Percentiles rank a stretch among this genome's conserved stretches.
phyloP scores from a whole-genome alignment of 176 grass and related monocot genomes.

The Guadua angustifolia region DNA sequence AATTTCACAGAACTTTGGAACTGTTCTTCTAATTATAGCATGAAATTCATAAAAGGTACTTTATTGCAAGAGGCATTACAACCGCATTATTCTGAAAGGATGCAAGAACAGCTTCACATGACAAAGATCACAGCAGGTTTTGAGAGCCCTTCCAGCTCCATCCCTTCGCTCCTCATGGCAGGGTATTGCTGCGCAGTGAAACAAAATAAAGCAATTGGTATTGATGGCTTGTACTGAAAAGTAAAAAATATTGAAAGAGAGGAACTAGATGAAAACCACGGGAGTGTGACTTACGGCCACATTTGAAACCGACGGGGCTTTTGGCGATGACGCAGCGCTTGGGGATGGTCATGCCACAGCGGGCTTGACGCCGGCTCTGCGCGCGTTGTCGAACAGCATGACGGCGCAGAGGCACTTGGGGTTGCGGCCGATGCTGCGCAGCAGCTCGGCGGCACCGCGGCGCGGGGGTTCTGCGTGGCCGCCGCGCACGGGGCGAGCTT shows the following conservation, averaged over 20 bases:
- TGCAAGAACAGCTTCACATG: slow-evolving; percentile 6
- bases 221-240: background rate
- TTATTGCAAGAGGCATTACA: slow-evolving; percentile 45
- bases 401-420: slow-evolving; percentile 79
- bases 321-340: slow-evolving; percentile 80
- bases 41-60: background rate
- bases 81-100: slow-evolving; percentile 34
- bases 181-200: slow-evolving; percentile 44
- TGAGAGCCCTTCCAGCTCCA: slow-evolving; percentile 6
- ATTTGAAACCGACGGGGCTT: slow-evolving; percentile 86
- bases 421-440: slow-evolving; percentile 66
- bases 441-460: slow-evolving; percentile 53
- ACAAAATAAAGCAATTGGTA: slow-evolving; percentile 4
- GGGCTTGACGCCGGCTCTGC: slow-evolving; percentile 67
- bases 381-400: slow-evolving; percentile 76
- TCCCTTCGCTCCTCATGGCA: slow-evolving; percentile 58
- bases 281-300: slow-evolving; percentile 52
- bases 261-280: background rate
- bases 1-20: slow-evolving; percentile 39
- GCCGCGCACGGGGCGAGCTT: slow-evolving; percentile 66
- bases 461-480: slow-evolving; percentile 59
- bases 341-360: slow-evolving; percentile 77
- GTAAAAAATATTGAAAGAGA: background rate
- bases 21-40: slow-evolving; percentile 24
- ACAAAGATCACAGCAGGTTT: slow-evolving; percentile 25